phyloP scores from a whole-genome alignment of 2,329 filamentous ascomycete genomes.

The Neonectria neomacrospora region DNA sequence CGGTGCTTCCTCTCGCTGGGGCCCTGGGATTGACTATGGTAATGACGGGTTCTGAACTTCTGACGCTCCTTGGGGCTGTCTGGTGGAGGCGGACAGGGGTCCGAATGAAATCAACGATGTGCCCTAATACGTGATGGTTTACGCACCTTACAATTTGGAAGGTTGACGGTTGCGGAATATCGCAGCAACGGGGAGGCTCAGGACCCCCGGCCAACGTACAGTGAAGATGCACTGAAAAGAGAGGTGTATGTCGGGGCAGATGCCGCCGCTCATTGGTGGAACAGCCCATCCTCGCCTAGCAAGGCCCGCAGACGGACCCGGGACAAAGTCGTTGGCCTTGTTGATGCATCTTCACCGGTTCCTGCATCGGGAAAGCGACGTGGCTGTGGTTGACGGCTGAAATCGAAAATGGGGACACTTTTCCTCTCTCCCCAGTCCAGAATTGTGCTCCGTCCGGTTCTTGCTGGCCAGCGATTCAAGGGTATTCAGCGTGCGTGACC shows the following conservation, averaged over 20 bases:
- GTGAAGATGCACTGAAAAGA: constrained; percentile 3
- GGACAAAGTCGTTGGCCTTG: constrained; percentile 40
- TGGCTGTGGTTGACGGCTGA: constrained; percentile 37
- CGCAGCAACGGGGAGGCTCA: constrained; percentile 28
- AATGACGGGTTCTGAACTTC: constrained; percentile 23
- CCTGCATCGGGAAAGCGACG: constrained; percentile 48
- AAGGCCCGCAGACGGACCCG: constrained; percentile 34
- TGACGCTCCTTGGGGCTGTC: neutral
- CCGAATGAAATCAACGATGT: neutral
- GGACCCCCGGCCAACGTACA: neutral
- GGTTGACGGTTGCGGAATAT: constrained; percentile 13
- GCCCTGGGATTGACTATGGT: constrained; percentile 3
- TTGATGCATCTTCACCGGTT: constrained; percentile 47
- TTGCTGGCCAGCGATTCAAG: constrained; percentile 17
- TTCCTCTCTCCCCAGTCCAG: neutral
- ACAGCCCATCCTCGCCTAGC: constrained; percentile 28
- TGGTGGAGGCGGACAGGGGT: constrained; percentile 1
- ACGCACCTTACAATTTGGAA: neutral
- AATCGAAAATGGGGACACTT: constrained; percentile 17
- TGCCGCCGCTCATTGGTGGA: constrained; percentile 35
- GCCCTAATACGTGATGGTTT: neutral
- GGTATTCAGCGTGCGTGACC: constrained; percentile 18
- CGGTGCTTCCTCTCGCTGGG: neutral
- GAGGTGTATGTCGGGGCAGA: constrained; percentile 6
- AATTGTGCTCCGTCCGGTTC: constrained; percentile 1